These are phyloP conservation scores for Paracorniculantispora psalliotae DNA, from an alignment of 2,329 filamentous ascomycete species.

Conservation along the genomic window DNA sequence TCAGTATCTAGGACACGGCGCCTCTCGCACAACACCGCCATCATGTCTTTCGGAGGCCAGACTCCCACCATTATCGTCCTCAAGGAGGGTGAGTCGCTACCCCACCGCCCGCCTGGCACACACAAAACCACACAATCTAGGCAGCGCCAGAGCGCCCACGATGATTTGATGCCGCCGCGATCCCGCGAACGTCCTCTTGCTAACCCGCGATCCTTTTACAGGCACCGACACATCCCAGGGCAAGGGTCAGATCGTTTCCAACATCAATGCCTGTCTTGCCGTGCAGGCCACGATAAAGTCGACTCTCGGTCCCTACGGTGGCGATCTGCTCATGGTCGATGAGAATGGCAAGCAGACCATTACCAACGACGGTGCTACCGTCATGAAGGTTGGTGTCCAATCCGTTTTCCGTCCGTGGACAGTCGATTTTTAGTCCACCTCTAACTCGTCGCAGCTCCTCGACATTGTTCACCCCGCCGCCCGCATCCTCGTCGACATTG, in stretches of 20 bases:
- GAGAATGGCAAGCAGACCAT: constrained; percentile 95
- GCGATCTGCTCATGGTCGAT: constrained; percentile 92
- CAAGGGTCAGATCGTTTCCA: constrained; percentile 92
- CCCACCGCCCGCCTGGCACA: constrained; percentile 28
- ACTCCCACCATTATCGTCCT: constrained; percentile 97
- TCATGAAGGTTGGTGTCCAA: constrained; percentile 75
- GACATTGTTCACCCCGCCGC: constrained; percentile 98
- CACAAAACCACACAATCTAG: constrained; percentile 9
- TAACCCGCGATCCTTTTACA: constrained; percentile 34
- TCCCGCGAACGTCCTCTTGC: not conserved
- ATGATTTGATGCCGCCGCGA: not conserved
- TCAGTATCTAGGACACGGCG: constrained; percentile 5
- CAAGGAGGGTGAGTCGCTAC: constrained; percentile 74
- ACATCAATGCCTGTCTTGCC: constrained; percentile 96
- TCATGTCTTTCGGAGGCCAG: constrained; percentile 95
- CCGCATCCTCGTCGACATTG: constrained; percentile 95
- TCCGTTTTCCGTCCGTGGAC: too few relatives aligned
- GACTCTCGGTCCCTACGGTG: constrained; percentile 93
- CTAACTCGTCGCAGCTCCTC: constrained; percentile 60
- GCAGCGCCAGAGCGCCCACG: not conserved
- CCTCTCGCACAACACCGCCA: constrained; percentile 22
- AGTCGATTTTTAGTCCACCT: not conserved
- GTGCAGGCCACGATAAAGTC: constrained; percentile 95
- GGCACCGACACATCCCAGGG: constrained; percentile 97
- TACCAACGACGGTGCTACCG: constrained; percentile 97